A percentile compares a stretch with the other conserved stretches of the same genome.
Conservation (phyloP, 768 basidiomycete genomes). For the Amyloporia xantha region DNA sequence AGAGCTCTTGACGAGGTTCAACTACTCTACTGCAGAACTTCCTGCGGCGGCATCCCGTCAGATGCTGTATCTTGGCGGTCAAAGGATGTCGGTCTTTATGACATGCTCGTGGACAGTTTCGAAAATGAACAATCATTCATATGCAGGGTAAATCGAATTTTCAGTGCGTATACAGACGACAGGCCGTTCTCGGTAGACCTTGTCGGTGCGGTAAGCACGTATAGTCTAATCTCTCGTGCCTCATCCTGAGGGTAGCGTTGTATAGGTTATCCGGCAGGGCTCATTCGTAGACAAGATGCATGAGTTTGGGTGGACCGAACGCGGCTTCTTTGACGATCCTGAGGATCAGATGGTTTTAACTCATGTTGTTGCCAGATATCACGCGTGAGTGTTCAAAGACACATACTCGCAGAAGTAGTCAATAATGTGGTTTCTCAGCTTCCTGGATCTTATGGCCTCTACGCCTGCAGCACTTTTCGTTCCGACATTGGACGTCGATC, state of each 20-base stretch:
- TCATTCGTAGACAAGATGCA: constrained; percentile 49
- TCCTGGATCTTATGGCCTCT: constrained; percentile 50
- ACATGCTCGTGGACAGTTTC: too few relatives aligned
- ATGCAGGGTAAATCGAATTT: constrained; percentile 28
- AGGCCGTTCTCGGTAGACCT: constrained; percentile 52
- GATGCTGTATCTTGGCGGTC: not conserved
- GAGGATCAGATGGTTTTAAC: constrained; percentile 37
- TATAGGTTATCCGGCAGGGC: constrained; percentile 51
- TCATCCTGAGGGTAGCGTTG: too few relatives aligned
- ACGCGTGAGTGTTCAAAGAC: constrained; percentile 36
- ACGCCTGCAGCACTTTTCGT: constrained; percentile 40
- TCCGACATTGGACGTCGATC: constrained; percentile 66
- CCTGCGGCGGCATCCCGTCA: not conserved
- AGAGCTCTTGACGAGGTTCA: not conserved
- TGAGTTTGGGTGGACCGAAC: constrained; percentile 43
- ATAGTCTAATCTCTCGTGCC: not conserved
- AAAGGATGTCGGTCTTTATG: not conserved
- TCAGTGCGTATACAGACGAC: constrained; percentile 46
- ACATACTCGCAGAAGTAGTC: too few relatives aligned
- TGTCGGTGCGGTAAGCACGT: constrained; percentile 42
- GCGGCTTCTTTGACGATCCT: constrained; percentile 33
- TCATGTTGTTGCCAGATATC: constrained; percentile 50
- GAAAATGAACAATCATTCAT: too few relatives aligned
- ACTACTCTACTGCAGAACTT: not conserved
- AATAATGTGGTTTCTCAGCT: constrained; percentile 32